These are phyloP conservation scores for Monosporozyma siamensis DNA, from an alignment of 805 yeast genomes.

Conservation along the genomic window DNA sequence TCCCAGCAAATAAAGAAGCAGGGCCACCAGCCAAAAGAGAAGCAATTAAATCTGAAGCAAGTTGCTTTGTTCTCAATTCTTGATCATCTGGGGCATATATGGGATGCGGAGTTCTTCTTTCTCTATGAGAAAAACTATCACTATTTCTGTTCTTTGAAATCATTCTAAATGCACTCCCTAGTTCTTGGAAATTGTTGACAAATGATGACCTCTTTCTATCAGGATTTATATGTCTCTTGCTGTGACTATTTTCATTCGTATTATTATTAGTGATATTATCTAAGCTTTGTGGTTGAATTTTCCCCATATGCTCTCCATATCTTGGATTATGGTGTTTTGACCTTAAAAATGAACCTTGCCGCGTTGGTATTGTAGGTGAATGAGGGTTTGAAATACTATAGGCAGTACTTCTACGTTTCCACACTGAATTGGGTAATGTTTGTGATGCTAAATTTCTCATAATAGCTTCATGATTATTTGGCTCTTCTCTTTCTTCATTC, in stretches of 20 bases:
- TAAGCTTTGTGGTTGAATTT: background rate
- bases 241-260: background rate
- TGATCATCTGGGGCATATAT: background rate
- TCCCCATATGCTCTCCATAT: background rate
- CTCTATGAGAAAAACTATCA: background rate
- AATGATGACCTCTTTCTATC: background rate
- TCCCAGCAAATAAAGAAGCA: conserved; percentile 63
- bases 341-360: background rate
- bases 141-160: background rate
- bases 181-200: background rate
- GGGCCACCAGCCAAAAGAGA: conserved; percentile 62
- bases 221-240: background rate
- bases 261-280: background rate
- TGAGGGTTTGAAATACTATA: background rate
- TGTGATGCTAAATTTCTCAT: conserved; percentile 24
- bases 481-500: background rate
- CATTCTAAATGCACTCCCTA: conserved; percentile 1
- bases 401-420: conserved; percentile 2
- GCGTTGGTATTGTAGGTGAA: background rate
- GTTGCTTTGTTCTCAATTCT: conserved; percentile 8
- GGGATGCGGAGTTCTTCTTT: background rate
- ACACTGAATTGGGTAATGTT: conserved; percentile 25
- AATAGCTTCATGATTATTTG: conserved; percentile 22
- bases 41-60: conserved; percentile 38
- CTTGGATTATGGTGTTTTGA: background rate